A percentile compares a stretch with the other conserved stretches of the same genome.
phyloP scores from a whole-genome alignment of 78 protist species.

The Anaeramoeba flamelloides region DNA sequence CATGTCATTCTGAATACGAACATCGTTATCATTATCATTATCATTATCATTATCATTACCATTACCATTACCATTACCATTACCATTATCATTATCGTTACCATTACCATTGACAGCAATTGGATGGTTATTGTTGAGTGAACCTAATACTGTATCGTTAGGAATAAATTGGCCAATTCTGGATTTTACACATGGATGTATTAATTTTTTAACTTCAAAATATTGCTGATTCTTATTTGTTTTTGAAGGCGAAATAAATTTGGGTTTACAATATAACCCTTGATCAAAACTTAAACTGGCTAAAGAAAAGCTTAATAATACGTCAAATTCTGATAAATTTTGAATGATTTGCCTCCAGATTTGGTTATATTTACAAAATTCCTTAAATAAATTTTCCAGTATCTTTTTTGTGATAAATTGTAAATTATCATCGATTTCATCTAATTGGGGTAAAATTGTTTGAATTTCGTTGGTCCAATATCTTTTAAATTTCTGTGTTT shows the following conservation, averaged over 20 bases:
- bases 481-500: no score
- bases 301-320: no score
- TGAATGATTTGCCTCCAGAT: no score
- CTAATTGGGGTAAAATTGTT: no score
- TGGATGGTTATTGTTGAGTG: background rate
- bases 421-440: no score
- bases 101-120: background rate
- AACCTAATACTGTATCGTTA: background rate
- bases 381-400: no score
- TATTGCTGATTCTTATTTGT: background rate
- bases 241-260: background rate
- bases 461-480: no score
- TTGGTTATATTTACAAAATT: no score
- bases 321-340: no score
- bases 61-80: background rate
- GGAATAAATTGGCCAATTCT: background rate
- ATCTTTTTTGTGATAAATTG: no score
- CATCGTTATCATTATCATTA: conserved; percentile 1
- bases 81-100: background rate
- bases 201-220: background rate
- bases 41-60: conserved; percentile 1
- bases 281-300: no score
- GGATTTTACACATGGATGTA: background rate
- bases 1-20: background rate
- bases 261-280: no score